These are phyloP conservation scores for Brassica balearica DNA, from an alignment of 441 rosid genomes.

Conservation along the genomic window DNA sequence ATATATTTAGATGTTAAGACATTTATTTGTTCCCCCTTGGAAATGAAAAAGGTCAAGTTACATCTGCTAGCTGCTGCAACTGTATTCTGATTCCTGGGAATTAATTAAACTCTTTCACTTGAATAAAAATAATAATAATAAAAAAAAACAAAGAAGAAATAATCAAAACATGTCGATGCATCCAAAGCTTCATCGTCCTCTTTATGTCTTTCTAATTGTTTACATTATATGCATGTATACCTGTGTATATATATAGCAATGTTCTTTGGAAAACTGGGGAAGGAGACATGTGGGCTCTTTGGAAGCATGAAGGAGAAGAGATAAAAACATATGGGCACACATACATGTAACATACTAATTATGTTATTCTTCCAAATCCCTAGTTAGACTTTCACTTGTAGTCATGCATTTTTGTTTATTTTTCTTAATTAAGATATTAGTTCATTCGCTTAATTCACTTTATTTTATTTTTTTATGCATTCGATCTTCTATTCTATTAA, in stretches of 20 bases:
- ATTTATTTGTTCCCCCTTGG: constrained; percentile 32
- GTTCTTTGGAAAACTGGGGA: constrained; percentile 34
- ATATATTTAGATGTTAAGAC: background rate
- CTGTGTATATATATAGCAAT: background rate
- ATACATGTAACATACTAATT: constrained; percentile 29
- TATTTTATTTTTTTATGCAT: background rate
- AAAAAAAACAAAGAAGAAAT: constrained; percentile 4
- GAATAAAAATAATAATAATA: background rate
- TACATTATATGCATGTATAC: background rate
- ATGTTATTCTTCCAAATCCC: constrained; percentile 42
- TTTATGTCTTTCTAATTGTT: constrained; percentile 1
- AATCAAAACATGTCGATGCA: constrained; percentile 54
- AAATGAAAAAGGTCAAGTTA: constrained; percentile 51
- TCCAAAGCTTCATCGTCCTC: constrained; percentile 57
- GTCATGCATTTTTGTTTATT: too few relatives aligned
- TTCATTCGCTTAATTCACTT: background rate
- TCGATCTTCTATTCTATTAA: background rate
- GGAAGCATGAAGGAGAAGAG: constrained; percentile 39
- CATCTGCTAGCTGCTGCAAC: constrained; percentile 48
- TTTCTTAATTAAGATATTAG: background rate
- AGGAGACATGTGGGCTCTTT: constrained; percentile 71
- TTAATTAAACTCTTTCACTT: constrained; percentile 33
- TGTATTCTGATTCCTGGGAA: constrained; percentile 37
- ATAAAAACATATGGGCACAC: constrained; percentile 46
- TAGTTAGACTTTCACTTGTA: constrained; percentile 24